Evolutionary conservation across 2,329 filamentous ascomycete species (phyloP), one percentile per base, ranked within the genome.

Genomic region (Volutella citrinella): DNA sequence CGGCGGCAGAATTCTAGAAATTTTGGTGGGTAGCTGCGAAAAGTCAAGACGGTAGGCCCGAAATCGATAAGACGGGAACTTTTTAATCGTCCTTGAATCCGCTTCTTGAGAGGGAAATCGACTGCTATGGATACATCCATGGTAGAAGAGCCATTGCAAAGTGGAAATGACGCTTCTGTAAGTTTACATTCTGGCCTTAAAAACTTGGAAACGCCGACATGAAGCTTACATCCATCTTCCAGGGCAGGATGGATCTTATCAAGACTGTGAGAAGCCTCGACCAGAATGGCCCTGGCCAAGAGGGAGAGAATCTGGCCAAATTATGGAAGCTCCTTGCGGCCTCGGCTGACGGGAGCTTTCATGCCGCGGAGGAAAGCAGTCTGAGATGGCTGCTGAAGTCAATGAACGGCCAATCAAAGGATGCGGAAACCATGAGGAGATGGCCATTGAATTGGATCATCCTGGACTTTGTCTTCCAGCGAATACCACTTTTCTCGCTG

Each of bases 401-500:
- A 33, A 79, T 80, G 74, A 71, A 70, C 40, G 67, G 68, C 14
- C 46, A 63, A 24, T 57, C 61, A 16, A 61, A 63, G 19, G 57
- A 66, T 22, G 69, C 72, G 32, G 74, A 79, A 53, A 70, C 65
- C 24, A 48, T 78, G 31, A 69, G 76, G 47, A 66, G 75, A 42
- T 77, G 71, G 47, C 73, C 76, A 28, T 55, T 74, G 32, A 68
- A 76, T 9, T 83, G 79, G 84, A 68, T 65, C 19, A 70, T 88
- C 21, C 57, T 89, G 16, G 67, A 69, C 27, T 72, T 72, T 38
- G 67, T 84, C 29, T 71, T 87, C 34, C 65, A 70, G 30, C 65
- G 78, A n/a, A 76, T 91, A 13, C 82, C 86, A 0, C 65, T 80
- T 0, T 80, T 84, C 27, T 81, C 78, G 10, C 68, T 87, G 16